These are phyloP conservation scores for Entomortierella lignicola DNA, from an alignment of 192 early-diverging fungal genomes.

Conservation along the genomic window DNA sequence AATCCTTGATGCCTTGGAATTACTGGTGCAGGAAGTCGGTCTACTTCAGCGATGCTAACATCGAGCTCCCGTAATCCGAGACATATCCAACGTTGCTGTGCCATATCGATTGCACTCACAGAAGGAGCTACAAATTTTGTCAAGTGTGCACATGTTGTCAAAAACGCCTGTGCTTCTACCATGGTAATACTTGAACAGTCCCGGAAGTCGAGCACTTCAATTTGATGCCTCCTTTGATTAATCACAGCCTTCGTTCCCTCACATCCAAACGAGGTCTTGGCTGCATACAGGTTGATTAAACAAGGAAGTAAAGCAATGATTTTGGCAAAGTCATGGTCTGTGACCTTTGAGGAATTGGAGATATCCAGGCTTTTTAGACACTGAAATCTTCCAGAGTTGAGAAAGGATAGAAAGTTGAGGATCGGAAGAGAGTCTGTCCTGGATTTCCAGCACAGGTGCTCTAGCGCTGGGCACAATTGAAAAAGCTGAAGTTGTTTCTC, in stretches of 20 bases:
- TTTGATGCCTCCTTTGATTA: no score
- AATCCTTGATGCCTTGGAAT: neutral
- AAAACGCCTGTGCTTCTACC: no score
- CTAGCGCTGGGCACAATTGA: constrained; percentile 14
- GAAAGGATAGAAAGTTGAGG: constrained; percentile 13
- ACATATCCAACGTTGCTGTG: constrained; percentile 6
- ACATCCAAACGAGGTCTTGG: constrained; percentile 10
- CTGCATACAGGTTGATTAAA: constrained; percentile 5
- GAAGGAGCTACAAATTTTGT: constrained; percentile 13
- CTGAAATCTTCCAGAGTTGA: constrained; percentile 7
- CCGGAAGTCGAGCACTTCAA: no score
- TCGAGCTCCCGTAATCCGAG: constrained; percentile 18
- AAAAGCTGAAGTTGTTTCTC: constrained; percentile 8
- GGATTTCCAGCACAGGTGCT: constrained; percentile 21
- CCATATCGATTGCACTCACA: constrained; percentile 18
- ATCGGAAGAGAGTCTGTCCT: constrained; percentile 7
- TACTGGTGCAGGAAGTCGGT: neutral
- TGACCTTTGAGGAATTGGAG: constrained; percentile 2
- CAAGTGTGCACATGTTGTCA: neutral
- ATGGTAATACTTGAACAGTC: no score
- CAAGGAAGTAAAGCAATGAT: constrained; percentile 7
- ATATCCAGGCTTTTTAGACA: constrained; percentile 7
- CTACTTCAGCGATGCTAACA: constrained; percentile 11
- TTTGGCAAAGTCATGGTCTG: constrained; percentile 15
- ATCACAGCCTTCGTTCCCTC: neutral